Base-by-base conservation (phyloP, 805 yeast species). In the Cyberlindnera xishuangbannaensis region DNA sequence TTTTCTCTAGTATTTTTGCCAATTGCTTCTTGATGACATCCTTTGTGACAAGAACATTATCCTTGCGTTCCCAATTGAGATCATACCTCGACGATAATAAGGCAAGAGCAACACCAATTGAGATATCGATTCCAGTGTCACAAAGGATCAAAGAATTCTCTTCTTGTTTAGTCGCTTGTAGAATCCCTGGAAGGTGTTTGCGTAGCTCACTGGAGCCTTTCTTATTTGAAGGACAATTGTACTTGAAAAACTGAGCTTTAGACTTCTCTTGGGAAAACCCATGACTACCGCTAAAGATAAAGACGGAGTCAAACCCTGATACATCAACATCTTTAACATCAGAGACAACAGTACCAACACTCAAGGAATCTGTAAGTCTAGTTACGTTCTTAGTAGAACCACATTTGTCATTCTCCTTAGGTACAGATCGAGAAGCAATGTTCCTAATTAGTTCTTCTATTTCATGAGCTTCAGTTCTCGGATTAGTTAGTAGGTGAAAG, bases 151-250 rank as follows among this genome's bases (percentile, higher is more conserved):
- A 15, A 15, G 31, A 6, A 16, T 29, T 28, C 25, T 25, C 5
- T n/a, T n/a, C n/a, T n/a, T n/a, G n/a, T 3, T 54, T 45, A 12
- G 57, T 25, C 24, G 35, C 10, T 4, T 56, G 42, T 9, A 71
- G 40, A 6, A 84, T 58, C 3, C 48, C 41, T 0, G 76, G 71
- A 2, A 84, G 55, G 7, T 56, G 33, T 0, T 46, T 51, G 22
- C 92, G 59, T 12, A 85, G 60, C 22, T 62, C 63, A 41, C 78
- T 79, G 1, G 90, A 71, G 0, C 92, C 85, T 37, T 73, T 77
- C 48, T 86, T 85, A 5, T 69, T 65, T 6, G 58, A 36, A 29
- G 14, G 50, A 35, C 15, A 64, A 34, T 15, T 16, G 26, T 31
- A 28, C 3, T 23, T 22, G 11, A 21, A 26, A 15, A n/a, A 5